Evolutionary conservation across 2,329 filamentous ascomycete species (phyloP), one percentile per base, ranked within the genome.

Genomic region (Verticillium zaregamsianum): DNA sequence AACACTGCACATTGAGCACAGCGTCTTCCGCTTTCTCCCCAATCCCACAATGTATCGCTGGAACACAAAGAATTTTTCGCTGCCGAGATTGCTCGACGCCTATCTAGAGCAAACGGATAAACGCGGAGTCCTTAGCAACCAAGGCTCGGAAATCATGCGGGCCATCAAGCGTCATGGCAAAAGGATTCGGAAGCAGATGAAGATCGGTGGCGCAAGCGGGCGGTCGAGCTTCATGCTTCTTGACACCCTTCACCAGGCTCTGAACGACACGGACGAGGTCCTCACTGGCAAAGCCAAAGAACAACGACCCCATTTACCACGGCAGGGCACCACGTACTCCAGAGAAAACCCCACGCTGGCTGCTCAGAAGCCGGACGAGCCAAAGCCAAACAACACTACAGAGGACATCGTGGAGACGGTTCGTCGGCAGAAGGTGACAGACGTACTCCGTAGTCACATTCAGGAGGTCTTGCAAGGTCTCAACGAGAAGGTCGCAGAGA

Each of bases 31-130:
- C 2, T 79, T 80, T 69, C 74, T 87, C 1, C 84, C 84, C 0
- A 87, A 87, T 63, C 84, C 84, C 0, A 86, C 84, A 0, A 74
- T 77, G 1, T 81, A 82, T 59, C 72, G 71, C n/a, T 86, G 83
- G 83, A 78, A 85, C 62, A 82, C 76, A 62, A 76, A 77, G 55
- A 78, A 78, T 2, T 77, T 84, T 39, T 79, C 75, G 45, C 66
- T 84, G 1, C 68, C 72, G 17, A 76, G 74, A 58, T 68, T 83
- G 1, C 68, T 83, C 58, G 66, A 71, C 12, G 75, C 78, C 2
- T 83, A 76, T 66, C 57, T 68, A 5, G 64, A 64, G 3, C 69
- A 73, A 12, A 69, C 79, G 14, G 62, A 65, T 0, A 61, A 33
- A 12, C 57, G 40, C 1, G 59, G 40, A 14, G 57, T 39, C 3